Evolutionary conservation across 768 basidiomycete species (phyloP).

Genomic region (Inosperma sp.): DNA sequence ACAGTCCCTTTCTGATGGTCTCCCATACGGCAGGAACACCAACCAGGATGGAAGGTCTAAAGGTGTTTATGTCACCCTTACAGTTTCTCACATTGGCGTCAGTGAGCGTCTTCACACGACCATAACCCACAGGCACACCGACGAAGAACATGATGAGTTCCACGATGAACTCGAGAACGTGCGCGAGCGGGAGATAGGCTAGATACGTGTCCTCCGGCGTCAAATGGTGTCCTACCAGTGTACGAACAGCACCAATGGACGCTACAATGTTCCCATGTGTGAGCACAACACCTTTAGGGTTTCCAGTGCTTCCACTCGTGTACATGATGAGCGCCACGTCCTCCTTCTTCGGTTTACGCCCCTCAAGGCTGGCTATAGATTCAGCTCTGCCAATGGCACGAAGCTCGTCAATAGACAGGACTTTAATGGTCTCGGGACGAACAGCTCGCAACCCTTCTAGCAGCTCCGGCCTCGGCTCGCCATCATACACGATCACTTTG

Average conservation of each 20-base stretch:
- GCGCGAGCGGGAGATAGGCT: conserved; percentile 90
- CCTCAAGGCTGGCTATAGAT: conserved; percentile 46
- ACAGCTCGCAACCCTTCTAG: conserved; percentile 55
- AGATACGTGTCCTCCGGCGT: conserved; percentile 63
- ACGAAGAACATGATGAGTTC: conserved; percentile 73
- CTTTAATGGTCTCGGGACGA: conserved; percentile 55
- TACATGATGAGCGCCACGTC: conserved; percentile 55
- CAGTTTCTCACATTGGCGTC: conserved; percentile 85
- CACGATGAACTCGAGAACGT: conserved; percentile 94
- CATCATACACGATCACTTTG: conserved; percentile 83
- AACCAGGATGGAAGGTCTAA: conserved; percentile 85
- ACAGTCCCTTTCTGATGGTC: conserved; percentile 91
- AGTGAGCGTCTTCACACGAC: conserved; percentile 92
- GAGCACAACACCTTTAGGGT: conserved; percentile 92
- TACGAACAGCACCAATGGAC: conserved; percentile 73
- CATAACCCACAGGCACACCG: conserved; percentile 84
- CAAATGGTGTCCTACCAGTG: conserved; percentile 65
- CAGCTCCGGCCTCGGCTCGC: conserved; percentile 47
- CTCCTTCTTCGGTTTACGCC: conserved; percentile 40
- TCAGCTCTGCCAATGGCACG: conserved; percentile 57
- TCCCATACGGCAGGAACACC: conserved; percentile 98
- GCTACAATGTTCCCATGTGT: conserved; percentile 84
- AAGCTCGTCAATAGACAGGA: conserved; percentile 67
- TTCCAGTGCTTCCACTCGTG: conserved; percentile 86
- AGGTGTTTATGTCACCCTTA: conserved; percentile 79